Percentiles rank a stretch among this genome's conserved stretches.
phyloP scores from a whole-genome alignment of 2,329 filamentous ascomycete genomes.

The Zelopaecilomyces penicillatus region DNA sequence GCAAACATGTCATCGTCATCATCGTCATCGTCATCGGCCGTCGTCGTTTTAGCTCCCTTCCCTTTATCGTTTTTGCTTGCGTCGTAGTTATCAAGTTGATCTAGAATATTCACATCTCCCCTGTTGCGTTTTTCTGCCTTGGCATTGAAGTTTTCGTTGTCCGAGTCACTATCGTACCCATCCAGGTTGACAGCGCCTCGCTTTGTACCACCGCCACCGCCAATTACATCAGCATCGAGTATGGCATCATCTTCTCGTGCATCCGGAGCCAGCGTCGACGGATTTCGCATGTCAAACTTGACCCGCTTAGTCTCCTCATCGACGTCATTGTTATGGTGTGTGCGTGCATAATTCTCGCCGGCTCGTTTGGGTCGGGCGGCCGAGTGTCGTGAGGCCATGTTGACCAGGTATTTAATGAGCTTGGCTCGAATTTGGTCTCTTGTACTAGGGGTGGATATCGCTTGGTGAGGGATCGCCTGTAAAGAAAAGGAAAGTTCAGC shows the following conservation, averaged over 20 bases:
- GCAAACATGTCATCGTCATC: slow-evolving; percentile 82
- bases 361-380: slow-evolving; percentile 64
- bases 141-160: slow-evolving; percentile 79
- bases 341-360: slow-evolving; percentile 71
- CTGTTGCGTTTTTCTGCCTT: slow-evolving; percentile 54
- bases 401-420: neutral
- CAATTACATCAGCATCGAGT: slow-evolving; percentile 88
- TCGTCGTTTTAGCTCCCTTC: slow-evolving; percentile 8
- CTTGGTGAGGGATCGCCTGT: too few species aligned
- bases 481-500: too few species aligned
- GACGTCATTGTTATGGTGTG: slow-evolving; percentile 53
- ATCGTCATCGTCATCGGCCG: slow-evolving; percentile 25
- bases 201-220: slow-evolving; percentile 68
- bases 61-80: slow-evolving; percentile 32
- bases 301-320: slow-evolving; percentile 60
- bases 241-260: slow-evolving; percentile 62
- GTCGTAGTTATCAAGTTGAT: slow-evolving; percentile 48
- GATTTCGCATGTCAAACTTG: slow-evolving; percentile 91
- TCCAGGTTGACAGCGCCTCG: slow-evolving; percentile 93
- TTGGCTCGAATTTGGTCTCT: neutral
- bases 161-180: slow-evolving; percentile 91
- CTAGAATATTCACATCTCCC: slow-evolving; percentile 40
- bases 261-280: slow-evolving; percentile 81
- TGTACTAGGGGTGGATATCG: neutral
- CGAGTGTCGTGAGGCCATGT: slow-evolving; percentile 16